Evolutionary conservation across 108 stramenopile species (phyloP).

Genomic region (Cyclotella atomus): DNA sequence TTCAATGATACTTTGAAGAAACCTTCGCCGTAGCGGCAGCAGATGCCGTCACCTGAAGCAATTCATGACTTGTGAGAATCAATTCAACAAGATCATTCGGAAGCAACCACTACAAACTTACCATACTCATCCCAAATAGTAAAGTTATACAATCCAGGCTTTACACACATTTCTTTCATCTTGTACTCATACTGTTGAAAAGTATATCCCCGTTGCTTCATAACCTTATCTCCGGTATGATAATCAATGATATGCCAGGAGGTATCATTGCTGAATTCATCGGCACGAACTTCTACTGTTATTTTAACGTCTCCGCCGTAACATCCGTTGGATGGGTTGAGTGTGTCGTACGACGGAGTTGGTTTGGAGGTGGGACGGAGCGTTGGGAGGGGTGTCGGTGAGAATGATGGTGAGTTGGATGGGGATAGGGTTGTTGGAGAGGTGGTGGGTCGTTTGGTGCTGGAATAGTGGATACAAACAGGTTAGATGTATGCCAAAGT

Average conservation of each 20-base stretch:
- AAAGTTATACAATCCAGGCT: conserved; percentile 46
- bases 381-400: conserved; percentile 27
- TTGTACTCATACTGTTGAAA: background rate
- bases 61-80: background rate
- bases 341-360: conserved; percentile 8
- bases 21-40: conserved; percentile 36
- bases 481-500: background rate
- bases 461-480: background rate
- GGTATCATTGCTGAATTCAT: background rate
- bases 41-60: conserved; percentile 21
- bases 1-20: conserved; percentile 15
- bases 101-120: background rate
- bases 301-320: conserved; percentile 24
- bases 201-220: conserved; percentile 9
- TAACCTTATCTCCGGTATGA: background rate
- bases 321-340: conserved; percentile 13
- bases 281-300: conserved; percentile 43
- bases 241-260: background rate
- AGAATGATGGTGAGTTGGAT: conserved; percentile 1
- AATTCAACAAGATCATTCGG: background rate
- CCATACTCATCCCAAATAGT: conserved; percentile 46
- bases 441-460: background rate
- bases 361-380: conserved; percentile 34
- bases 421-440: conserved; percentile 1
- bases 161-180: conserved; percentile 25